Evolutionary conservation across 768 basidiomycete species (phyloP), one percentile per base, ranked within the genome.

Genomic region (Phaeotremella skinneri): DNA sequence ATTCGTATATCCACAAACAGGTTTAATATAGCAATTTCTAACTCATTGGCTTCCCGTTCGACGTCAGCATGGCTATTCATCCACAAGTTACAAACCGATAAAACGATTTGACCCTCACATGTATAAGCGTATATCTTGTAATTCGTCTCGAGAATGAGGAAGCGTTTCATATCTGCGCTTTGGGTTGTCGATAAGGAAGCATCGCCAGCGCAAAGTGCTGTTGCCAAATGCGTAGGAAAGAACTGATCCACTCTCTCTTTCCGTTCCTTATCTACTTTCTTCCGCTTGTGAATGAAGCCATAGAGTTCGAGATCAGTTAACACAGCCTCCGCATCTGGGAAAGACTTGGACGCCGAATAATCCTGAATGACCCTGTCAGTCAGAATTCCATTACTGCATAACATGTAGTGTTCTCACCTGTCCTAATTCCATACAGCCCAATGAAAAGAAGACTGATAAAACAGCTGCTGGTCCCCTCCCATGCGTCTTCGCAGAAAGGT

Each of bases 121-220:
- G 96, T 99, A 78, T 99, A 99, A 3, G 96, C 96, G 75, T 98
- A 99, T 63, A 99, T 80, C 66, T 92, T 88, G 80, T 97, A 98
- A 80, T 99, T 98, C 20, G 96, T 98, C 80, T 99, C 96, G 42
- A 99, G 82, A 66, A 98, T 86, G 67, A 98, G 87, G 80, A 96
- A 98, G 14, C 93, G 91, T 76, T 94, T 56, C 75, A 76, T 53
- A 81, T 80, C 42, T 83, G 83, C 53, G 84, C 85, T 60, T 30
- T 62, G 60, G 13, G 43, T 21, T 23, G 41, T 48, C n/a, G 87
- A 87, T 70, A 90, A 80, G 4, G 87, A 85, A 27, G 90, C 87
- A 23, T 88, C 86, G 51, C 90, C 90, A 16, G 92, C 94, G 49
- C 94, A 96, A 64, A 98, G 80, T 2, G 92, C 93, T 1, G 94